These are phyloP conservation scores for Puccinia sorghi DNA, from an alignment of 1,284 basidiomycete genomes.

Conservation along the genomic window DNA sequence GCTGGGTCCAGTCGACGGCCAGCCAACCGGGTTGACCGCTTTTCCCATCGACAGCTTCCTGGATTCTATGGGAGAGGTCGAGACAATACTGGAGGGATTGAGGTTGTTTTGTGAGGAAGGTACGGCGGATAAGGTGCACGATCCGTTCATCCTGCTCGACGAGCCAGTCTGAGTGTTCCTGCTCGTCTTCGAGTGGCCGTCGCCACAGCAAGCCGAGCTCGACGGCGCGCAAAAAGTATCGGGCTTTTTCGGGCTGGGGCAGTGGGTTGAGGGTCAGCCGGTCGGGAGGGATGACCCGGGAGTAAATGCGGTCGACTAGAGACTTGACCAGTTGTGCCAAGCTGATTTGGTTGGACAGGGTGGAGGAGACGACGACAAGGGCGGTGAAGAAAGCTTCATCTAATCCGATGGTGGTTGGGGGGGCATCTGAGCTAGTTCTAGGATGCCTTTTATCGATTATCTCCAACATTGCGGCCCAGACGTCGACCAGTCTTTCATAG, in stretches of 20 bases:
- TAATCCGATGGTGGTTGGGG: conserved; percentile 12
- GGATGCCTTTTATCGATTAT: neutral
- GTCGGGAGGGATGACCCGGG: neutral
- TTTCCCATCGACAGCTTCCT: conserved; percentile 31
- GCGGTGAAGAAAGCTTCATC: conserved; percentile 38
- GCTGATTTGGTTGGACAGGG: neutral
- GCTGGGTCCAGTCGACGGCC: conserved; percentile 37
- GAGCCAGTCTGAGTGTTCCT: neutral
- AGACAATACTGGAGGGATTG: neutral
- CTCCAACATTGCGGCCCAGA: conserved; percentile 33
- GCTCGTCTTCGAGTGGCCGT: conserved; percentile 17
- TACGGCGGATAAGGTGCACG: conserved; percentile 25
- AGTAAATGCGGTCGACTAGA: conserved; percentile 15
- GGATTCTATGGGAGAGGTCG: conserved; percentile 25
- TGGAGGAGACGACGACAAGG: conserved; percentile 21
- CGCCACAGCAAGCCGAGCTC: conserved; percentile 28
- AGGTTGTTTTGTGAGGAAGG: conserved; percentile 11
- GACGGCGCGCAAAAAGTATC: conserved; percentile 35
- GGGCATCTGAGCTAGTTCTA: neutral
- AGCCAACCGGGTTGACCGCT: conserved; percentile 19
- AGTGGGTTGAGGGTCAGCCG: neutral
- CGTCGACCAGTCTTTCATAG: conserved; percentile 2
- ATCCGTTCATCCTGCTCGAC: conserved; percentile 26
- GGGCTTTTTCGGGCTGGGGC: conserved; percentile 22
- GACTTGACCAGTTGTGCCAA: conserved; percentile 5